Conservation (phyloP, 2,329 filamentous ascomycete species). For the Ophiostoma perfectum region DNA sequence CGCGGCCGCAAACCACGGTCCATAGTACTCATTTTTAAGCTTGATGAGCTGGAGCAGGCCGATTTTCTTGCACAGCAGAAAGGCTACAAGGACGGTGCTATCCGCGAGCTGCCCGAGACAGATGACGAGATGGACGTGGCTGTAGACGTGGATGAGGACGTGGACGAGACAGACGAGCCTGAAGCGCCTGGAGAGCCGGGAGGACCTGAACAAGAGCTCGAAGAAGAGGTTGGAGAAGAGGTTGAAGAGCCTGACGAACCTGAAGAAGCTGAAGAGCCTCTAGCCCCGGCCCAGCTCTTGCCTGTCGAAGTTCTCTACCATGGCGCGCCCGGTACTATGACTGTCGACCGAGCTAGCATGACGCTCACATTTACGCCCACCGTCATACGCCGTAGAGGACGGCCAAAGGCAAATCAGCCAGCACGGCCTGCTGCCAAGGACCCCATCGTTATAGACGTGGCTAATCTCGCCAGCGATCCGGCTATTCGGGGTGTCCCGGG, state of each 20-base stretch:
- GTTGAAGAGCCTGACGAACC: background rate
- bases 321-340: conserved; percentile 27
- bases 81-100: conserved; percentile 17
- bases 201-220: background rate
- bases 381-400: conserved; percentile 12
- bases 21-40: conserved; percentile 32
- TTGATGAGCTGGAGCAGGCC: conserved; percentile 29
- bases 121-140: background rate
- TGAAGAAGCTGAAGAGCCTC: background rate
- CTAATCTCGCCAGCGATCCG: conserved; percentile 25
- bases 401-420: conserved; percentile 1
- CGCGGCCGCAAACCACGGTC: conserved; percentile 34
- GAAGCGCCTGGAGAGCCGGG: background rate
- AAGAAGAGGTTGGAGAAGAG: background rate
- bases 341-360: conserved; percentile 20
- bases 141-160: background rate
- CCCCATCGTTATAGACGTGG: conserved; percentile 28
- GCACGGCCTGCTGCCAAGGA: conserved; percentile 20
- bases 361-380: conserved; percentile 25
- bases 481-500: conserved; percentile 27
- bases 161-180: background rate
- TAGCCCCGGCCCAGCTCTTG: background rate
- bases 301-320: conserved; percentile 22
- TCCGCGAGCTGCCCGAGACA: background rate
- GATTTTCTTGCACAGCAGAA: conserved; percentile 18